Percentiles rank a stretch among this genome's conserved stretches.
phyloP scores from a whole-genome alignment of 2,329 filamentous ascomycete genomes.

The Ciborinia camelliae region DNA sequence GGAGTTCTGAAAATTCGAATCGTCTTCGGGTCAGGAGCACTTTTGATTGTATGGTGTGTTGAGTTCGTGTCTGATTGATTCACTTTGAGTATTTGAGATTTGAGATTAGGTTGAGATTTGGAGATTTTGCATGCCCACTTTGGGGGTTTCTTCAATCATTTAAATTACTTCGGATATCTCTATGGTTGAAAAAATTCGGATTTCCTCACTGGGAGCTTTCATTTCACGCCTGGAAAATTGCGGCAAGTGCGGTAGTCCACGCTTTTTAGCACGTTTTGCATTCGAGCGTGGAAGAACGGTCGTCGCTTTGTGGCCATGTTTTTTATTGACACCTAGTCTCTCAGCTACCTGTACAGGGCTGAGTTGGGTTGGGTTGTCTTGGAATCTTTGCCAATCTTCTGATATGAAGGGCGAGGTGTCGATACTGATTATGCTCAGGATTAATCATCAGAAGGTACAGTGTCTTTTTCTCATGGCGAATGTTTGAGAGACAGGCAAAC shows the following conservation, averaged over 20 bases:
- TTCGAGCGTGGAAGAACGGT: not conserved
- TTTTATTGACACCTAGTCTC: not conserved
- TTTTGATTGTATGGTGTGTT: not conserved
- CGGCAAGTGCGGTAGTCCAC: slow-evolving; percentile 1
- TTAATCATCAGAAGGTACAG: not conserved
- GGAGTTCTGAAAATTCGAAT: not conserved
- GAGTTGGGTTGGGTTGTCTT: slow-evolving; percentile 9
- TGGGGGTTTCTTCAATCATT: no score
- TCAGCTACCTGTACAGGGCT: not conserved
- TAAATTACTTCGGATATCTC: no score
- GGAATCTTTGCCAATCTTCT: not conserved
- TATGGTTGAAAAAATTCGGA: not conserved
- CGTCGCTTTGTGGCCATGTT: not conserved
- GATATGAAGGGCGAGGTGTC: not conserved
- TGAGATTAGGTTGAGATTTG: no score
- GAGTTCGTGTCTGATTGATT: not conserved
- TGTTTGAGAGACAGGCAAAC: not conserved
- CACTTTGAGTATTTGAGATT: not conserved
- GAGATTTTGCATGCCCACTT: not conserved
- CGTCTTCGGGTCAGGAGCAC: not conserved
- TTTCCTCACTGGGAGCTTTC: not conserved
- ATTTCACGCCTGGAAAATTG: not conserved
- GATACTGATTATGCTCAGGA: not conserved
- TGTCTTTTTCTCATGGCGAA: not conserved
- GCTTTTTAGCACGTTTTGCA: not conserved